Conservation (phyloP, 108 stramenopile genomes). For the Skeletonema grethae region DNA sequence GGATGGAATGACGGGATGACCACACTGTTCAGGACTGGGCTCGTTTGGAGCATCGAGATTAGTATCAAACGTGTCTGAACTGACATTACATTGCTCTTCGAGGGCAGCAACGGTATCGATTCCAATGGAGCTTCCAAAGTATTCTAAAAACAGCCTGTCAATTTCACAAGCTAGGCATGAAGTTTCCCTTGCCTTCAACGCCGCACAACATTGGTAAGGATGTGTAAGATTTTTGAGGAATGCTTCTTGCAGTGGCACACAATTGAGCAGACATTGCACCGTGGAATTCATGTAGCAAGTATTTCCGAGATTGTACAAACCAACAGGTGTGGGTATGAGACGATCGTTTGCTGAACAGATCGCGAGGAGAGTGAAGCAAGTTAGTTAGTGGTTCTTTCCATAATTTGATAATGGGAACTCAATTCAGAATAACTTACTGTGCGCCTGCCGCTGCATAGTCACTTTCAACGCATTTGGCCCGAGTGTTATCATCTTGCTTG, state of each 20-base stretch:
- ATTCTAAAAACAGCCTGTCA: constrained; percentile 70
- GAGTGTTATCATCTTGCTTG: constrained; percentile 12
- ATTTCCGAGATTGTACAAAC: constrained; percentile 90
- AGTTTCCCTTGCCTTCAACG: constrained; percentile 32
- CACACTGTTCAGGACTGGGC: constrained; percentile 24
- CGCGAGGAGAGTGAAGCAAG: constrained; percentile 13
- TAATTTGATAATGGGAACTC: not conserved
- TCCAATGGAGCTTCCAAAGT: constrained; percentile 67
- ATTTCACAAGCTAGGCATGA: constrained; percentile 77
- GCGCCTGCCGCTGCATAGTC: constrained; percentile 13
- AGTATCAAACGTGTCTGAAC: not conserved
- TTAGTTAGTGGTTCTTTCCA: not conserved
- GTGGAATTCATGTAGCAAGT: constrained; percentile 88
- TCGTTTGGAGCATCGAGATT: constrained; percentile 3
- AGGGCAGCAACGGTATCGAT: constrained; percentile 54
- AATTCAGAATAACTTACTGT: constrained; percentile 26
- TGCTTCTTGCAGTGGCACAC: constrained; percentile 62
- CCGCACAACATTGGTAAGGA: constrained; percentile 47
- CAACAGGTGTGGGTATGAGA: constrained; percentile 63
- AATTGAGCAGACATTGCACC: constrained; percentile 81
- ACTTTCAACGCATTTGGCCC: constrained; percentile 40
- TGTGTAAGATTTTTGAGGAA: constrained; percentile 66
- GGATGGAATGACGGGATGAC: constrained; percentile 82
- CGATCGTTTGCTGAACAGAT: constrained; percentile 25
- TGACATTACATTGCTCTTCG: constrained; percentile 23